Conservation (phyloP, 495 filamentous ascomycete species). For the Neurospora sp. region DNA sequence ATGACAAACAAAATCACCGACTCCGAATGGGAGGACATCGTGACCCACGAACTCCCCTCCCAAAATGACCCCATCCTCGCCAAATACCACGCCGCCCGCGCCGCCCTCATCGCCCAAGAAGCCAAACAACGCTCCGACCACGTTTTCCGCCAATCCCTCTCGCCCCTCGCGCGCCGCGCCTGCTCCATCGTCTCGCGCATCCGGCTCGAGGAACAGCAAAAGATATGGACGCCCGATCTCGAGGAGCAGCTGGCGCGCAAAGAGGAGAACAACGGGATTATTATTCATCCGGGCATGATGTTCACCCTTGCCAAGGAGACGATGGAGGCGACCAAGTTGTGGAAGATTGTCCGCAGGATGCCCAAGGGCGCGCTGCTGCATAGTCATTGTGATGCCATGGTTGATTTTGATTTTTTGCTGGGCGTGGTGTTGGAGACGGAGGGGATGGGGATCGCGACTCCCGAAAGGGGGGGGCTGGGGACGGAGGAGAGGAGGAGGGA, state of each 20-base stretch:
- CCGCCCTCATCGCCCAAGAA: slow-evolving; percentile 69
- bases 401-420: slow-evolving; percentile 71
- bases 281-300: slow-evolving; percentile 78
- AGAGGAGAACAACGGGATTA: slow-evolving; percentile 39
- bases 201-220: slow-evolving; percentile 61
- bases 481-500: slow-evolving; percentile 35
- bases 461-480: slow-evolving; percentile 39
- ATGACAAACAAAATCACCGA: slow-evolving; percentile 25
- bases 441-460: slow-evolving; percentile 58
- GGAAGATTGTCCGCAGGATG: slow-evolving; percentile 75
- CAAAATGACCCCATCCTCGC: slow-evolving; percentile 63
- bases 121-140: slow-evolving; percentile 54
- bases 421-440: slow-evolving; percentile 58
- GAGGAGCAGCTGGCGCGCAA: slow-evolving; percentile 50
- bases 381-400: slow-evolving; percentile 82
- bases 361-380: slow-evolving; percentile 88
- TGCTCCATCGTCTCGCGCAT: slow-evolving; percentile 70
- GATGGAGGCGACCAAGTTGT: slow-evolving; percentile 75
- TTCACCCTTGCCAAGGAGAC: slow-evolving; percentile 67
- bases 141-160: slow-evolving; percentile 43
- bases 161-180: slow-evolving; percentile 50
- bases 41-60: slow-evolving; percentile 41
- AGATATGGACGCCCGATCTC: slow-evolving; percentile 54
- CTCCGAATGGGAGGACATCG: slow-evolving; percentile 43
- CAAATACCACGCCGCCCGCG: slow-evolving; percentile 66